These are phyloP conservation scores for Clonostachys byssicola DNA, from an alignment of 2,329 filamentous ascomycete species.

Conservation along the genomic window DNA sequence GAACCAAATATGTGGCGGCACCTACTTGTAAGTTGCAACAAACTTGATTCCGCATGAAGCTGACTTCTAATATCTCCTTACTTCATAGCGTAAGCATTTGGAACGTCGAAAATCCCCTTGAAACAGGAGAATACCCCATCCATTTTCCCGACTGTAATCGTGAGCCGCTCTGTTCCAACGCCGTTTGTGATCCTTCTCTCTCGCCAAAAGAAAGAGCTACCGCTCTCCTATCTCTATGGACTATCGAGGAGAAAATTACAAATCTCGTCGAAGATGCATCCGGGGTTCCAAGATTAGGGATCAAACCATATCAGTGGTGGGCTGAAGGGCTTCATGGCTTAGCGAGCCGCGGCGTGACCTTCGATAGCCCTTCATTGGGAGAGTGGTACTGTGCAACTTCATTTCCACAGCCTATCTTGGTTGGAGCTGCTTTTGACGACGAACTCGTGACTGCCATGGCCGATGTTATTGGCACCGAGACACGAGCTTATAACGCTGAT, in stretches of 20 bases:
- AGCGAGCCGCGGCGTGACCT: constrained; percentile 48
- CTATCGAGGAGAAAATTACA: constrained; percentile 21
- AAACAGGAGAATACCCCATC: too few species aligned
- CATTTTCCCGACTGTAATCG: too few species aligned
- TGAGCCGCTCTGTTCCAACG: too few species aligned
- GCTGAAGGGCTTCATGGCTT: constrained; percentile 59
- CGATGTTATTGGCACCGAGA: constrained; percentile 51
- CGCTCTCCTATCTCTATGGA: constrained; percentile 20
- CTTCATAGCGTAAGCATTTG: too few species aligned
- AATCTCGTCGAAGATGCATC: constrained; percentile 10
- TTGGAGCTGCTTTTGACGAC: constrained; percentile 60
- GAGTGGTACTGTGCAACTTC: constrained; percentile 40
- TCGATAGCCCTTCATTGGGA: constrained; percentile 28
- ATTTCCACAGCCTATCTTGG: constrained; percentile 59
- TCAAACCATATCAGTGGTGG: constrained; percentile 55
- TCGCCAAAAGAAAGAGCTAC: constrained; percentile 18
- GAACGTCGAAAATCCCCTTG: too few species aligned
- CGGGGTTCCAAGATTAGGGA: background rate
- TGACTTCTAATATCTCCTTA: too few species aligned
- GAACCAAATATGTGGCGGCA: too few species aligned
- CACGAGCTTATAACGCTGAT: constrained; percentile 58
- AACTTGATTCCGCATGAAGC: too few species aligned
- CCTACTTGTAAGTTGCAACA: too few species aligned
- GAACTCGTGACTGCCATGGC: constrained; percentile 53
- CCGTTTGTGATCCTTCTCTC: constrained; percentile 14